Conservation (phyloP, 1,284 basidiomycete species). For the Leccinum pachyderme region DNA sequence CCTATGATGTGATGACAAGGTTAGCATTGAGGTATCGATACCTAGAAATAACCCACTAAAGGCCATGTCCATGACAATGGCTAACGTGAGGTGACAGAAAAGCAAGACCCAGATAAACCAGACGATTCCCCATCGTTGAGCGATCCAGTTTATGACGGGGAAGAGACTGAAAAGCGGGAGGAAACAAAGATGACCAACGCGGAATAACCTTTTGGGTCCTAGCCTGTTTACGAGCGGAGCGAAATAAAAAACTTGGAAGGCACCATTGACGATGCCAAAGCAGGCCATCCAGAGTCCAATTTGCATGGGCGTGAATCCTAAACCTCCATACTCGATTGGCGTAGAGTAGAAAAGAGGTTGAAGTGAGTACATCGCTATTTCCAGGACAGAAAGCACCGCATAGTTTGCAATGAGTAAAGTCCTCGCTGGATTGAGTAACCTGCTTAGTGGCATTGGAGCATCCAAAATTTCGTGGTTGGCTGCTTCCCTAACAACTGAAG, state of each 20-base stretch:
- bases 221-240: slow-evolving; percentile 46
- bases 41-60: slow-evolving; percentile 19
- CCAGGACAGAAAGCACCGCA: slow-evolving; percentile 53
- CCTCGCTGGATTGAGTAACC: slow-evolving; percentile 47
- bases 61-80: slow-evolving; percentile 29
- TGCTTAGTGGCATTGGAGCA: slow-evolving; percentile 40
- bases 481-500: slow-evolving; percentile 15
- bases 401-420: slow-evolving; percentile 61
- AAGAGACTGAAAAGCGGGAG: slow-evolving; percentile 52
- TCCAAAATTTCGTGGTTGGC: slow-evolving; percentile 14
- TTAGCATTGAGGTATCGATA: slow-evolving; percentile 2
- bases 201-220: slow-evolving; percentile 52
- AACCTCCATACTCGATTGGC: slow-evolving; percentile 57
- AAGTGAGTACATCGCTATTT: slow-evolving; percentile 53
- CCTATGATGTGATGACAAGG: background rate
- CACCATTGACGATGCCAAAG: slow-evolving; percentile 53
- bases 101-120: slow-evolving; percentile 28
- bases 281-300: slow-evolving; percentile 52
- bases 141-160: slow-evolving; percentile 51
- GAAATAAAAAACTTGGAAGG: slow-evolving; percentile 57
- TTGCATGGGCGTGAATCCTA: slow-evolving; percentile 49
- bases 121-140: slow-evolving; percentile 26
- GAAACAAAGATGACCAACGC: slow-evolving; percentile 46
- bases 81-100: slow-evolving; percentile 19
- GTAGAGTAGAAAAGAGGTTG: slow-evolving; percentile 66